phyloP scores from a whole-genome alignment of 1,139 yeast species.

The Candida smagusa region DNA sequence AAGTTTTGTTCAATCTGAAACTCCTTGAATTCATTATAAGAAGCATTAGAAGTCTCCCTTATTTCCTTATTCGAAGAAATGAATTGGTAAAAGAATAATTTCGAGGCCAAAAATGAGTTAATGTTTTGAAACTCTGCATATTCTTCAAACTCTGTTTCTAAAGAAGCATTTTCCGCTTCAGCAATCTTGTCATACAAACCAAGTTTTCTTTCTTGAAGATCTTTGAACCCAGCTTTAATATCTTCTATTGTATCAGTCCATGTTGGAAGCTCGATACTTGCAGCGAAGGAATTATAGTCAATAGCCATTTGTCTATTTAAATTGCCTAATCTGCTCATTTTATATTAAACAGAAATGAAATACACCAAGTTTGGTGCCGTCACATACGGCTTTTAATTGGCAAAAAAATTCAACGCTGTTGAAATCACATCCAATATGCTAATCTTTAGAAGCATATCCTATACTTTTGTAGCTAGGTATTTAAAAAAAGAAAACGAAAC shows the following conservation, averaged over 20 bases:
- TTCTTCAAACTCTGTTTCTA: constrained; percentile 55
- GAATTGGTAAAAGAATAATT: constrained; percentile 62
- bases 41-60: constrained; percentile 67
- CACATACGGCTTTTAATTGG: too few species aligned
- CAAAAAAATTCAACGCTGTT: too few species aligned
- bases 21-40: too few species aligned
- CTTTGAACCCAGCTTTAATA: constrained; percentile 40
- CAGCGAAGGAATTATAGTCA: constrained; percentile 1
- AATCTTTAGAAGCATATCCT: too few species aligned
- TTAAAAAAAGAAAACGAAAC: too few species aligned
- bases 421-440: too few species aligned
- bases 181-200: constrained; percentile 56
- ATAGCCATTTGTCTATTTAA: constrained; percentile 4
- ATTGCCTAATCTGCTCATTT: too few species aligned
- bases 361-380: too few species aligned
- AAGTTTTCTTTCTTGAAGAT: constrained; percentile 43
- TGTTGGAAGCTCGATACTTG: constrained; percentile 26
- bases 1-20: too few species aligned
- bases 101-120: constrained; percentile 41
- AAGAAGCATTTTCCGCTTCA: constrained; percentile 43
- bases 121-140: constrained; percentile 49
- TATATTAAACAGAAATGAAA: too few species aligned
- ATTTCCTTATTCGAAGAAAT: constrained; percentile 61
- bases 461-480: too few species aligned
- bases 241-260: constrained; percentile 62